A percentile compares a stretch with the other conserved stretches of the same genome.
Evolutionary conservation across 805 yeast species (phyloP).

Genomic region (Candida nanaspora): DNA sequence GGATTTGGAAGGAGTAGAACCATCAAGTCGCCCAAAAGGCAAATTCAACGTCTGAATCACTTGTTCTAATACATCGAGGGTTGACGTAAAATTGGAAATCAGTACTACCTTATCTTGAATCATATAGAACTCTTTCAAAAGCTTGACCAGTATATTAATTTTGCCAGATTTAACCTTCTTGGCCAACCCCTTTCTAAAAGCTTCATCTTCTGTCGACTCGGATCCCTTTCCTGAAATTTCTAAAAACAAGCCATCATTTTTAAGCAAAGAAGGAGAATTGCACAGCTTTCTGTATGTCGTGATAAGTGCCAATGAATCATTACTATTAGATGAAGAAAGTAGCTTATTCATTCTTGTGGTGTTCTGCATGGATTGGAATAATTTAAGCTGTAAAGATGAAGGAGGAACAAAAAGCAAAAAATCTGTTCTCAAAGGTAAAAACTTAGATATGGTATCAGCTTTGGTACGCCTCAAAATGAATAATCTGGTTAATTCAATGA

Average conservation of each 20-base stretch:
- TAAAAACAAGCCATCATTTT: slow-evolving; percentile 40
- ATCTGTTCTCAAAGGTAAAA: slow-evolving; percentile 71
- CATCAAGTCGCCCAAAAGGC: slow-evolving; percentile 67
- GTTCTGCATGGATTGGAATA: slow-evolving; percentile 45
- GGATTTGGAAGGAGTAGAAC: slow-evolving; percentile 63
- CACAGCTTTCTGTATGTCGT: slow-evolving; percentile 74
- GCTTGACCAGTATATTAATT: slow-evolving; percentile 46
- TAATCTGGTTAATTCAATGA: slow-evolving; percentile 53
- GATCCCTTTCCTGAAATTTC: slow-evolving; percentile 16
- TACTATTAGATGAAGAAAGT: slow-evolving; percentile 12
- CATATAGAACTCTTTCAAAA: slow-evolving; percentile 42
- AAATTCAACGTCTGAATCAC: slow-evolving; percentile 42
- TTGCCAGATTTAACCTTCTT: slow-evolving; percentile 50
- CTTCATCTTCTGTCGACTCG: slow-evolving; percentile 10
- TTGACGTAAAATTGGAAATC: slow-evolving; percentile 83
- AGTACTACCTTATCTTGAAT: slow-evolving; percentile 58
- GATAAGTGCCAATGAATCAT: slow-evolving; percentile 59
- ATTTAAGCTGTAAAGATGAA: slow-evolving; percentile 45
- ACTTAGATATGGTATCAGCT: slow-evolving; percentile 41
- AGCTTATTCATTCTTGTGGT: slow-evolving; percentile 29
- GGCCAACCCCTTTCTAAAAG: slow-evolving; percentile 9
- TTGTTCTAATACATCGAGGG: slow-evolving; percentile 68
- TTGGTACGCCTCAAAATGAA: slow-evolving; percentile 73
- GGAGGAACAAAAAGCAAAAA: slow-evolving; percentile 74
- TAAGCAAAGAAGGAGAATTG: slow-evolving; percentile 66